Conservation (phyloP, 1,284 basidiomycete species). For the Hymenochaete sp. region DNA sequence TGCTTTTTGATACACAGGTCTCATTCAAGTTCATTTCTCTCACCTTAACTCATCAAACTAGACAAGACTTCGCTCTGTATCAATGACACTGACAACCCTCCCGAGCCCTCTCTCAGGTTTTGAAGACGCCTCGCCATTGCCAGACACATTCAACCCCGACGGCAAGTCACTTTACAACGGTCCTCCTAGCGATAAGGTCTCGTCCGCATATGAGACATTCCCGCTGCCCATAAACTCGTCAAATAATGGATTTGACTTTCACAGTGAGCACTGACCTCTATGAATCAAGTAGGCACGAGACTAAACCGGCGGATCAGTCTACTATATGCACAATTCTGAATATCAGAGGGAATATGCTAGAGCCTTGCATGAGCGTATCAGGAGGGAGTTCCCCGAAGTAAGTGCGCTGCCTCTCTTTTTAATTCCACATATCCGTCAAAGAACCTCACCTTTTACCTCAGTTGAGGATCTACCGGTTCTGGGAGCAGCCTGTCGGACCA, state of each 20-base stretch:
- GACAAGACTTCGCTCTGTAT: not conserved
- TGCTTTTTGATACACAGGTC: no score
- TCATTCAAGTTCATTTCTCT: not conserved
- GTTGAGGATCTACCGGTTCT: conserved; percentile 57
- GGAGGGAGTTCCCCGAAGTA: conserved; percentile 66
- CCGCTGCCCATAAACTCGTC: conserved; percentile 42
- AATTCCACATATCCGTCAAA: not conserved
- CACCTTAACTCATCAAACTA: not conserved
- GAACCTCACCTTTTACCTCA: conserved; percentile 22
- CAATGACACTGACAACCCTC: conserved; percentile 4
- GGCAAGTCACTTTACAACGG: conserved; percentile 51
- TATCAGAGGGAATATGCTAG: conserved; percentile 42
- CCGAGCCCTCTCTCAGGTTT: conserved; percentile 38
- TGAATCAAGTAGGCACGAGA: not conserved
- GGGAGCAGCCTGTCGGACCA: conserved; percentile 56
- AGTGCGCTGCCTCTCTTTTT: not conserved
- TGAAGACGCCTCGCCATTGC: conserved; percentile 40
- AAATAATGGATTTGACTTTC: conserved; percentile 61
- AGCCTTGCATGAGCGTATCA: conserved; percentile 55
- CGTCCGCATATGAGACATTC: conserved; percentile 44
- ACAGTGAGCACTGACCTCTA: conserved; percentile 35
- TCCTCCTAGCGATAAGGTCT: conserved; percentile 25
- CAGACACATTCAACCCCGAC: conserved; percentile 41
- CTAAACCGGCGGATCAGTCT: not conserved
- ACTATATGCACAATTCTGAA: conserved; percentile 41